Percentiles rank a stretch among this genome's conserved stretches.
Evolutionary conservation across 805 yeast genomes (phyloP).

Genomic region (Torulaspora microellipsoides): DNA sequence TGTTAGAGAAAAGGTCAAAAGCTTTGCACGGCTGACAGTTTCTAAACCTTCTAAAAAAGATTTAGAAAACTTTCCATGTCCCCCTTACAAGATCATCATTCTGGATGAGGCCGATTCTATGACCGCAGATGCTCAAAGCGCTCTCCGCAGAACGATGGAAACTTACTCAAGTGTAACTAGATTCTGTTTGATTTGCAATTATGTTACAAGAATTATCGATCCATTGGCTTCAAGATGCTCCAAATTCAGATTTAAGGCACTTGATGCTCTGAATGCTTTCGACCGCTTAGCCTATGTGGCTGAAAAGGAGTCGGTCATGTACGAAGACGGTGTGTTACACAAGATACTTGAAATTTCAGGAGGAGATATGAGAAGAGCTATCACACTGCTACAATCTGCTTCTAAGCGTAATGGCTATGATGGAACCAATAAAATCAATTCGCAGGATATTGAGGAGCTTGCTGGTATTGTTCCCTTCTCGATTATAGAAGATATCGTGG

Average conservation of each 20-base stretch:
- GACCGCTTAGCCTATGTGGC: conserved; percentile 59
- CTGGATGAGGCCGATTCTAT: conserved; percentile 96
- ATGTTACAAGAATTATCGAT: conserved; percentile 93
- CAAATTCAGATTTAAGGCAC: conserved; percentile 81
- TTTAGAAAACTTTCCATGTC: conserved; percentile 78
- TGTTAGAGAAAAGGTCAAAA: conserved; percentile 79
- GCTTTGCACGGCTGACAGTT: conserved; percentile 78
- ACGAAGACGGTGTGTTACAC: conserved; percentile 49
- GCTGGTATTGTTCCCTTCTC: conserved; percentile 67
- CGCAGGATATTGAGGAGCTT: conserved; percentile 54
- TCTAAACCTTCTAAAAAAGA: conserved; percentile 75
- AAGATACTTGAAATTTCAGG: conserved; percentile 66
- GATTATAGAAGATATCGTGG: conserved; percentile 41
- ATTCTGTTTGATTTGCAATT: conserved; percentile 92
- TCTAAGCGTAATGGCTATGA: conserved; percentile 48
- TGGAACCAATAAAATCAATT: conserved; percentile 38
- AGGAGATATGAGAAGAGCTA: conserved; percentile 93
- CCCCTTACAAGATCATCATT: conserved; percentile 90
- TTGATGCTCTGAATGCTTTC: conserved; percentile 68
- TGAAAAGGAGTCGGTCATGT: conserved; percentile 41
- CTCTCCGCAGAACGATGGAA: conserved; percentile 91
- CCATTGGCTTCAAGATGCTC: conserved; percentile 96
- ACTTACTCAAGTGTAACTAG: conserved; percentile 85
- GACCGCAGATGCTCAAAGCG: conserved; percentile 96
- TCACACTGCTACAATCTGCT: conserved; percentile 84